phyloP scores from a whole-genome alignment of 352 stramenopile species.

The Pythium grandisporangium region DNA sequence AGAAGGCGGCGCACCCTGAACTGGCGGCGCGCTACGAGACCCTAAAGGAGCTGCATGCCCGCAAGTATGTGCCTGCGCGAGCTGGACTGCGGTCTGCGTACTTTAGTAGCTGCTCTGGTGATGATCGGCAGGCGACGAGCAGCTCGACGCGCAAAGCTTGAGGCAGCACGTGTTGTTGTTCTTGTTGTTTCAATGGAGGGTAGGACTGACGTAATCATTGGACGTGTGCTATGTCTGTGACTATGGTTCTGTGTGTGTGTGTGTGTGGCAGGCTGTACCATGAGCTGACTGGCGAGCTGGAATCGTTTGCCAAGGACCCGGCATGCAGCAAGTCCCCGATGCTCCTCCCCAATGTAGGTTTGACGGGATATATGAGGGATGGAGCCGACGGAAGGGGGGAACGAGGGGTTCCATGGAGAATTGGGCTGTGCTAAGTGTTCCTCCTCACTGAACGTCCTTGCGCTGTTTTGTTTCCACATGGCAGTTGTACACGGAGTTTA shows the following conservation, averaged over 20 bases:
- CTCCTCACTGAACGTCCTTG: too few species aligned
- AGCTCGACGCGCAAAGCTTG: too few species aligned
- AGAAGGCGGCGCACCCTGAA: constrained; percentile 87
- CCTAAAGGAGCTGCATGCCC: constrained; percentile 84
- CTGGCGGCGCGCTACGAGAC: constrained; percentile 88
- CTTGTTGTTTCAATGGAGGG: too few species aligned
- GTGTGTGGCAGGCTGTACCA: constrained; percentile 94
- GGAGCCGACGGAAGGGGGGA: background rate
- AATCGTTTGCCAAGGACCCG: constrained; percentile 88
- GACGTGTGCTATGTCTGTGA: too few species aligned
- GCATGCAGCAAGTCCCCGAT: constrained; percentile 42
- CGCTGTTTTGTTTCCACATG: background rate
- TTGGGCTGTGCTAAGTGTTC: too few species aligned
- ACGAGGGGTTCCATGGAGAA: too few species aligned
- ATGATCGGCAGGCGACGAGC: too few species aligned
- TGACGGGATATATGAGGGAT: background rate
- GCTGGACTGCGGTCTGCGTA: too few species aligned
- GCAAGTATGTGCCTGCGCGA: constrained; percentile 86
- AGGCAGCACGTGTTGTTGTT: too few species aligned
- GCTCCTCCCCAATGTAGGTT: constrained; percentile 34
- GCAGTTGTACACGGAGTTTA: constrained; percentile 92
- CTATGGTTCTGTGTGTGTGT: too few species aligned
- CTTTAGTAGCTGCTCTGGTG: too few species aligned
- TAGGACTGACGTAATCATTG: too few species aligned
- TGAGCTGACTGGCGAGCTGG: constrained; percentile 92